These are phyloP conservation scores for Dendrobium chrysotoxum DNA, from an alignment of 106 monocot species.

Conservation along the genomic window DNA sequence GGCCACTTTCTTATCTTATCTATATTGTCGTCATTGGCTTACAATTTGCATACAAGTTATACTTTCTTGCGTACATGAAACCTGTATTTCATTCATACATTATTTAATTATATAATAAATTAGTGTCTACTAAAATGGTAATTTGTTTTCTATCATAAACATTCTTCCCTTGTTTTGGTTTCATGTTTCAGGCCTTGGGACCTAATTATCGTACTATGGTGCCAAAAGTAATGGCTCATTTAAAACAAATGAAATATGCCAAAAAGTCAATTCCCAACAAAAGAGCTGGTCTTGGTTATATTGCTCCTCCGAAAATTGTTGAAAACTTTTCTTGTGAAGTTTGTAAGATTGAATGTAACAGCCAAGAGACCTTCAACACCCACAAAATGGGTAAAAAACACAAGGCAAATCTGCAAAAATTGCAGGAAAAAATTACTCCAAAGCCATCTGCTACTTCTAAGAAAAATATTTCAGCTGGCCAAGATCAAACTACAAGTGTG, in stretches of 20 bases:
- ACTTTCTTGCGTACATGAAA: not conserved
- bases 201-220: not conserved
- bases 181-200: not conserved
- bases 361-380: slow-evolving; percentile 17
- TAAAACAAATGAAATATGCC: not conserved
- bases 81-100: not conserved
- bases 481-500: not conserved
- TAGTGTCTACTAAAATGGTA: not conserved
- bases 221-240: not conserved
- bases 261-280: not conserved
- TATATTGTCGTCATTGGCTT: too few relatives aligned
- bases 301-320: not conserved
- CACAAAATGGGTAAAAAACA: slow-evolving; percentile 35
- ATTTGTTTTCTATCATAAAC: not conserved
- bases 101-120: not conserved
- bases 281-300: too few relatives aligned
- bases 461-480: not conserved
- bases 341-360: slow-evolving; percentile 32
- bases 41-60: too few relatives aligned
- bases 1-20: too few relatives aligned
- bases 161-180: not conserved
- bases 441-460: slow-evolving; percentile 12
- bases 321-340: slow-evolving; percentile 17
- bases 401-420: slow-evolving; percentile 20
- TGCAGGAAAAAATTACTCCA: slow-evolving; percentile 1